These are phyloP conservation scores for Colletotrichum sansevieriae DNA, from an alignment of 2,329 filamentous ascomycete genomes.

Conservation along the genomic window DNA sequence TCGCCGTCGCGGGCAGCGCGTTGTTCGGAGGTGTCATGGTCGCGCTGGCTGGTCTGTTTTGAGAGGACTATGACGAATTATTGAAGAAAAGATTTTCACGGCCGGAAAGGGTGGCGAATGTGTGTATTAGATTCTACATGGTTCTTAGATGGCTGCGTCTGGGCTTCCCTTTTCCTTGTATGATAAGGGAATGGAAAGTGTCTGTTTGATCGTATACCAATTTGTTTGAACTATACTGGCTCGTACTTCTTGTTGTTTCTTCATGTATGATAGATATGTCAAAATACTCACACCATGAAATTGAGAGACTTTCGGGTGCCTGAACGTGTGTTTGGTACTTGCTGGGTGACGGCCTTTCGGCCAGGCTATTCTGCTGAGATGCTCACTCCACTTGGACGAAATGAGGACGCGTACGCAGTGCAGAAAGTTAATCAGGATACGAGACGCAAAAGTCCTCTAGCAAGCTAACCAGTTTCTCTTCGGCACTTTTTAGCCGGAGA, in stretches of 20 bases:
- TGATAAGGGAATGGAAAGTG: constrained; percentile 4
- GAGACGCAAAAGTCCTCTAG: too few species aligned
- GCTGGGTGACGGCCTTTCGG: too few species aligned
- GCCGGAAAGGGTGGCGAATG: background rate
- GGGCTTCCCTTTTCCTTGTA: constrained; percentile 10
- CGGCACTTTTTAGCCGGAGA: too few species aligned
- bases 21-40: constrained; percentile 28
- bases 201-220: constrained; percentile 9
- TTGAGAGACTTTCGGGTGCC: background rate
- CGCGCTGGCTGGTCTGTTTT: constrained; percentile 35
- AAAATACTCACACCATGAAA: background rate
- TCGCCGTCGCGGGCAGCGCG: constrained; percentile 24
- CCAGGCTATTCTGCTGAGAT: too few species aligned
- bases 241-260: background rate
- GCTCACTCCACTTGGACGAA: too few species aligned
- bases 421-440: too few species aligned
- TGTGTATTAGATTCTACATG: constrained; percentile 27
- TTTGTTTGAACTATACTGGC: constrained; percentile 1
- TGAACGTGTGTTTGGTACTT: background rate
- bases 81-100: background rate
- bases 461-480: too few species aligned
- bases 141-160: constrained; percentile 12
- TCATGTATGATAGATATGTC: background rate
- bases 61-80: background rate
- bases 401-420: too few species aligned